Base-by-base conservation (phyloP, 495 filamentous ascomycete species). In the Aspergillus baeticus region DNA sequence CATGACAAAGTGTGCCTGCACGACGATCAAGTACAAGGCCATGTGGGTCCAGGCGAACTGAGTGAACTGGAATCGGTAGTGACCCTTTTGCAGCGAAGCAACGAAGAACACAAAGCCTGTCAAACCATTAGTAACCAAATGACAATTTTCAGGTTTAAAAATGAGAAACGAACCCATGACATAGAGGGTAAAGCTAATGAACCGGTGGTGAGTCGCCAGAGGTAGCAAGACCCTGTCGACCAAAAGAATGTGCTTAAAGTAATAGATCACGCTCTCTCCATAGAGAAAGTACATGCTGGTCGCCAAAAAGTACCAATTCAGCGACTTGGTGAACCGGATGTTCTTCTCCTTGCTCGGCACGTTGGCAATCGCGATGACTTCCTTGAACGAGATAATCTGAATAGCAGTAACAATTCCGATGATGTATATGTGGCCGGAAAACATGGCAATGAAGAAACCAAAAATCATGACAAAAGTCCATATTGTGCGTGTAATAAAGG, bases 21-120 rank as follows among this genome's bases (percentile, higher is more conserved):
- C 91, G 21, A 97, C 92, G 62, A 99, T 97, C 64, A 99, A 76
- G 77, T 96, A 97, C 29, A 99, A 82, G 2, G 95, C 95, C 91
- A 99, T 97, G 70, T 99, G 95, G 2, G 94, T 96, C 95, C 95
- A 98, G 44, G 90, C 95, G 67, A 98, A 99, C 68, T 99, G 93
- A 38, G 92, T 93, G 77, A 99, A 99, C 72, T 99, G 95, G 77
- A 98, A 97, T 67, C 85, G 88, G 72, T 96, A 96, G 69, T 96
- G 91, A 10, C 93, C 93, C 59, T 93, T 89, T 71, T 96, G 90
- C 59, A 99, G 82, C n/a, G 94, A 92, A 37, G 83, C 87, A 61
- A 99, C 95, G 70, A 99, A 99, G 80, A 97, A 97, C 56, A 99
- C 91, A 75, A 99, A 99, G 49, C 94, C 92, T 96, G 68, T 6